A percentile compares a stretch with the other conserved stretches of the same genome.
phyloP scores from a whole-genome alignment of 108 stramenopile genomes.

The Conticribra guillardii region DNA sequence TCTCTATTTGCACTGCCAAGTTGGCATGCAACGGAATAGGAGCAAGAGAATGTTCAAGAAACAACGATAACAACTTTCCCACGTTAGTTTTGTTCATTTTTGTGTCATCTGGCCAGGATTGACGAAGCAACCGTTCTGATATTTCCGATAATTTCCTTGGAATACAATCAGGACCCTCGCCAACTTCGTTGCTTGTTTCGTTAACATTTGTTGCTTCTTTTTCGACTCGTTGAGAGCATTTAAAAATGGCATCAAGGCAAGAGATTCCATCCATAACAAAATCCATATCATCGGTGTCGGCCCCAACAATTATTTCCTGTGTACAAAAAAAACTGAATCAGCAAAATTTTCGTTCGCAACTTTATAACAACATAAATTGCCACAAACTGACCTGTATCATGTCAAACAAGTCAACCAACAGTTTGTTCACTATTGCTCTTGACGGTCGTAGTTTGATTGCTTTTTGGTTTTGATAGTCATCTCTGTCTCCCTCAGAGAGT shows the following conservation, averaged over 20 bases:
- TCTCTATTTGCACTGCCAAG: slow-evolving; percentile 2
- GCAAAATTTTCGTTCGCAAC: no score
- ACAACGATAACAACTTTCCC: slow-evolving; percentile 45
- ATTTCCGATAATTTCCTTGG: slow-evolving; percentile 38
- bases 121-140: slow-evolving; percentile 31
- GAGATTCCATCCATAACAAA: slow-evolving; percentile 57
- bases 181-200: background rate
- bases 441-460: no score
- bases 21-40: slow-evolving; percentile 4
- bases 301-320: slow-evolving; percentile 38
- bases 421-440: slow-evolving; percentile 8
- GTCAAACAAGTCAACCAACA: slow-evolving; percentile 27
- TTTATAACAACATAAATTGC: no score
- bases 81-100: slow-evolving; percentile 57
- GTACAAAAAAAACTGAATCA: no score
- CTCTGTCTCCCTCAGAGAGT: slow-evolving; percentile 42
- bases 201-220: slow-evolving; percentile 6
- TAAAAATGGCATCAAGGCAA: slow-evolving; percentile 39
- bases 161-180: background rate
- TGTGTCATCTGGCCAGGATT: slow-evolving; percentile 44
- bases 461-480: slow-evolving; percentile 1
- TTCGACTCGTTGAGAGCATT: slow-evolving; percentile 34
- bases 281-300: slow-evolving; percentile 43
- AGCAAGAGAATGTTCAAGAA: slow-evolving; percentile 41
- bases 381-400: background rate